A percentile compares a stretch with the other conserved stretches of the same genome.
Conservation (phyloP, 2,329 filamentous ascomycete species). For the Pseudogymnoascus sp. region DNA sequence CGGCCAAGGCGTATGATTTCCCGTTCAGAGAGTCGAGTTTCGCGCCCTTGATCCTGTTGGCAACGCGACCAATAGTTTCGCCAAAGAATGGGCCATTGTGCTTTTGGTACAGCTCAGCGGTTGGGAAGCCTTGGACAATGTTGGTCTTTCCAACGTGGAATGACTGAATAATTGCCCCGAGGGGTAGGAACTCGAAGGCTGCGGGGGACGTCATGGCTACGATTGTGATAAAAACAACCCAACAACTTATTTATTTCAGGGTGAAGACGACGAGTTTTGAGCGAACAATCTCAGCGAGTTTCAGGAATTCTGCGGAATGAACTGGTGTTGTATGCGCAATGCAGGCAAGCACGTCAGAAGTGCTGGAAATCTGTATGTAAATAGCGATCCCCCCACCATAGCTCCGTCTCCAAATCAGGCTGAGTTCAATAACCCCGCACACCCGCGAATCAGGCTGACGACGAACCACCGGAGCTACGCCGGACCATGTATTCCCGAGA, state of each 20-base stretch:
- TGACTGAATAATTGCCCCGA: constrained; percentile 73
- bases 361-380: not conserved
- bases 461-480: not conserved
- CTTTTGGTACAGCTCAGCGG: constrained; percentile 62
- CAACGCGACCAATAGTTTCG: constrained; percentile 79
- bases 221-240: not conserved
- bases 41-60: constrained; percentile 72
- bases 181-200: constrained; percentile 58
- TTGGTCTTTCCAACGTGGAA: constrained; percentile 71
- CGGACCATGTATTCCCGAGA: not conserved
- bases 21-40: constrained; percentile 66
- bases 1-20: constrained; percentile 58
- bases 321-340: not conserved
- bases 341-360: not conserved
- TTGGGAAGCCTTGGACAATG: constrained; percentile 82
- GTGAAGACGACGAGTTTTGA: not conserved
- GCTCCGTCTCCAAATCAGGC: constrained; percentile 4
- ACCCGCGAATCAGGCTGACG: not conserved
- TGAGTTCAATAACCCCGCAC: not conserved
- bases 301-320: not conserved
- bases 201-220: constrained; percentile 10
- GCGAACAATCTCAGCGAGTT: not conserved
- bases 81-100: constrained; percentile 79
- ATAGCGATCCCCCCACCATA: constrained; percentile 4
- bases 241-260: not conserved